phyloP scores from a whole-genome alignment of 2,329 filamentous ascomycete genomes.

The Talaromyces sp. region DNA sequence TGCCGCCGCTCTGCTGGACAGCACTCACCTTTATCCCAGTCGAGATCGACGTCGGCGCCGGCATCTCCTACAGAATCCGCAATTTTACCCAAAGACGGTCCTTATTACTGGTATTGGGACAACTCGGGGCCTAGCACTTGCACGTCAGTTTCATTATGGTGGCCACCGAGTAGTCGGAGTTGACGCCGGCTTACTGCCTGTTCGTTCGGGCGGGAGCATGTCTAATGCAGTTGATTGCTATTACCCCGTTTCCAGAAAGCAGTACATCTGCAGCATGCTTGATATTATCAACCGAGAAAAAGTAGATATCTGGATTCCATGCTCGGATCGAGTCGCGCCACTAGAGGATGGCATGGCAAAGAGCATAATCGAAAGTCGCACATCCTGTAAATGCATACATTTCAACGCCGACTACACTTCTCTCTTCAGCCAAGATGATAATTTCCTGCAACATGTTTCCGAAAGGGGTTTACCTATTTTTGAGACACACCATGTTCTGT shows the following conservation, averaged over 20 bases:
- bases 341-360: conserved; percentile 63
- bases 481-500: conserved; percentile 50
- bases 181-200: conserved; percentile 51
- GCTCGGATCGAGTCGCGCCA: conserved; percentile 62
- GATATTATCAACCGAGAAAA: conserved; percentile 55
- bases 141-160: conserved; percentile 58
- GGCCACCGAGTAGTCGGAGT: conserved; percentile 69
- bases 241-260: conserved; percentile 44
- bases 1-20: conserved; percentile 26
- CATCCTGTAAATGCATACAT: conserved; percentile 58
- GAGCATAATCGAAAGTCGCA: conserved; percentile 54
- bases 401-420: conserved; percentile 53
- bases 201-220: conserved; percentile 51
- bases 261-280: conserved; percentile 54
- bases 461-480: conserved; percentile 52
- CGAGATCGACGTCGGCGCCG: conserved; percentile 17
- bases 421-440: conserved; percentile 59
- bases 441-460: conserved; percentile 56
- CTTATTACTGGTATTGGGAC: conserved; percentile 70
- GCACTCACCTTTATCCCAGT: conserved; percentile 23
- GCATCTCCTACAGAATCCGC: conserved; percentile 23
- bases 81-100: conserved; percentile 49
- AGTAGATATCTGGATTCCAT: conserved; percentile 68
- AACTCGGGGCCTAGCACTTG: conserved; percentile 63
- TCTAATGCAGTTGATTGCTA: conserved; percentile 55